Evolutionary conservation across 2,329 filamentous ascomycete species (phyloP).

Genomic region (Fusarium veterinarium): DNA sequence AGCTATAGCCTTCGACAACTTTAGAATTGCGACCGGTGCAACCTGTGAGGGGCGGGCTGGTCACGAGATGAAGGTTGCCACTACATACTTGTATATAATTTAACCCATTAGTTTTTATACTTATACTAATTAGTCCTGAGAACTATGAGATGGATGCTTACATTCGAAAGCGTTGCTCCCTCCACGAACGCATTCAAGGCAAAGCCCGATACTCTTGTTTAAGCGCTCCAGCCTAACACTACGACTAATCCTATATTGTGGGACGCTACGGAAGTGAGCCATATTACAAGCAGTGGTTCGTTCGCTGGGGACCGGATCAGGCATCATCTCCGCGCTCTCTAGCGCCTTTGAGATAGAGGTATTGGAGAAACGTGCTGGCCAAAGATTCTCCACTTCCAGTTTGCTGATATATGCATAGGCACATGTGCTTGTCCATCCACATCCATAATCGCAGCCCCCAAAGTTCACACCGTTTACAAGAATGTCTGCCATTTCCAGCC

Average conservation of each 20-base stretch:
- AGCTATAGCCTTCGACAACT: neutral
- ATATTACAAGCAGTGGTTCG: neutral
- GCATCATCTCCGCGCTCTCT: neutral
- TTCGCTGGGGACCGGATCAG: neutral
- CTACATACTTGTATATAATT: neutral
- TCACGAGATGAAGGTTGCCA: no score
- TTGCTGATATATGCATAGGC: no score
- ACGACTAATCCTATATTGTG: neutral
- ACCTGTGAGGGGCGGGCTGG: no score
- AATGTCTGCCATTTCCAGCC: no score
- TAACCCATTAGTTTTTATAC: neutral
- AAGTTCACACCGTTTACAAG: no score
- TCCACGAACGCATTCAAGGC: neutral
- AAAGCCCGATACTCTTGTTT: neutral
- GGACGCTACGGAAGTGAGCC: neutral
- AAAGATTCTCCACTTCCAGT: no score
- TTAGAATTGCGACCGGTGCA: no score
- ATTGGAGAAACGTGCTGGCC: no score
- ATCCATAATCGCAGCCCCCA: no score
- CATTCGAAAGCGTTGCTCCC: rapidly evolving
- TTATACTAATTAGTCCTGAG: neutral
- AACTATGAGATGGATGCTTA: neutral
- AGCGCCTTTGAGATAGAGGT: neutral
- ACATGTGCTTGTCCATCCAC: no score
- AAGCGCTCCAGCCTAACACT: rapidly evolving